Evolutionary conservation across 2,329 filamentous ascomycete species (phyloP), one percentile per base, ranked within the genome.

Genomic region (Colletotrichum sp.): DNA sequence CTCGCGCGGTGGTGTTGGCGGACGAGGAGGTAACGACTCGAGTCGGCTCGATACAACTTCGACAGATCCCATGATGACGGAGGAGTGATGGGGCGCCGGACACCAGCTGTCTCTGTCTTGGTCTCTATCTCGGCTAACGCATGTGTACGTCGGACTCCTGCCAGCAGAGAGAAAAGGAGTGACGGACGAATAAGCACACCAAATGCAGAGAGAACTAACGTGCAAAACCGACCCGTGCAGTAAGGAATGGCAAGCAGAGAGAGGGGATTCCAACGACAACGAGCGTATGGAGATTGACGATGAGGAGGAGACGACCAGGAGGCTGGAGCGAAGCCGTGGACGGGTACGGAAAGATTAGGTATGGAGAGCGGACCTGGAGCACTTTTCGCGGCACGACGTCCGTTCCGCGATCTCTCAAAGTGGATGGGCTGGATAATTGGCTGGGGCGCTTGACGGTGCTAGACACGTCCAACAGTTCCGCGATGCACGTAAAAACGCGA

Each of bases 1-100:
- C 81, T 91, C 91, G 79, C 89, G 89, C n/a, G 92, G 92, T 63
- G 93, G 92, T 39, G 92, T 94, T n/a, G 93, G 92, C 30, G 92
- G 92, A 83, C 92, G 89, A 76, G 90, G 83, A 77, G 89, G 86
- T 70, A 92, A 85, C 73, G 88, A 86, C 77, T 91, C 89, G 79
- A 92, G 85, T 80, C 87, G 82, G 79, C 80, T 85, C 77, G 85
- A 82, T 76, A 83, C 80, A 70, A 82, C 81, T 76, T 82, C 79
- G 78, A 83, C 80, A 76, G 85, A 82, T 82, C 84, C 84, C 86
- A 88, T 88, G 81, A 78, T 82, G 84, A 75, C 79, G 77, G 77
- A 73, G 80, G 52, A 62, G 66, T 55, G 44, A 68, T 12, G 66
- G 52, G 52, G 34, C 36, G 62, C 71, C 75, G 48, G 32, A 75